Percentiles rank a stretch among this genome's conserved stretches.
Conservation (phyloP, 1,139 yeast genomes). For the Debaryomyces nepalensis region DNA sequence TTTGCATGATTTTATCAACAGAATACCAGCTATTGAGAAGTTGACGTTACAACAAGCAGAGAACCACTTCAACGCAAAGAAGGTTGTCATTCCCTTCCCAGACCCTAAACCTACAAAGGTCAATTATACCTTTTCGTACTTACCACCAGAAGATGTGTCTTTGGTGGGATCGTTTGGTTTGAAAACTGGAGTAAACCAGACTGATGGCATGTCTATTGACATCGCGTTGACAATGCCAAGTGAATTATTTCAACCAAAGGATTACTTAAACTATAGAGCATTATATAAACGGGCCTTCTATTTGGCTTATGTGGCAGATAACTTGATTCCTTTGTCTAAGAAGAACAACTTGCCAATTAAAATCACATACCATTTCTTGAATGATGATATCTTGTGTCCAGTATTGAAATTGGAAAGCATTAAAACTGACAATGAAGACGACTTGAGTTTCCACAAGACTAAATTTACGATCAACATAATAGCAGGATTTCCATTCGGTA, state of each 20-base stretch:
- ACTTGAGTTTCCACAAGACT: slow-evolving; percentile 64
- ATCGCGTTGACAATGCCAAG: slow-evolving; percentile 82
- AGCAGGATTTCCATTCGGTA: slow-evolving; percentile 70
- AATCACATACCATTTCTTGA: slow-evolving; percentile 58
- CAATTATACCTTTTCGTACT: slow-evolving; percentile 72
- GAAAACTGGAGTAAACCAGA: slow-evolving; percentile 64
- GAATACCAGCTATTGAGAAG: slow-evolving; percentile 58
- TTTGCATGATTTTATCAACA: slow-evolving; percentile 69
- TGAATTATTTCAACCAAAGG: slow-evolving; percentile 78
- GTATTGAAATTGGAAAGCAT: slow-evolving; percentile 59
- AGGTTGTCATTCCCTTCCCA: slow-evolving; percentile 77
- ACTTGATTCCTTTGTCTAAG: slow-evolving; percentile 57
- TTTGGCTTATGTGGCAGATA: slow-evolving; percentile 73
- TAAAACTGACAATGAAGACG: slow-evolving; percentile 51
- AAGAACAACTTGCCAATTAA: slow-evolving; percentile 61
- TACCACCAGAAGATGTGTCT: slow-evolving; percentile 75
- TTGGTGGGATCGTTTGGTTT: slow-evolving; percentile 90
- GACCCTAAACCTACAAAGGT: slow-evolving; percentile 80
- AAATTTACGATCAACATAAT: slow-evolving; percentile 73
- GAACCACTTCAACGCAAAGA: slow-evolving; percentile 47
- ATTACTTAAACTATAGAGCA: slow-evolving; percentile 86
- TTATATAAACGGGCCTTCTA: slow-evolving; percentile 89
- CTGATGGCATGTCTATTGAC: slow-evolving; percentile 69
- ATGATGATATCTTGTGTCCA: slow-evolving; percentile 71
- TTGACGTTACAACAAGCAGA: slow-evolving; percentile 60